These are phyloP conservation scores for Paradendryphiella salina DNA, from an alignment of 2,329 filamentous ascomycete species.

Conservation along the genomic window DNA sequence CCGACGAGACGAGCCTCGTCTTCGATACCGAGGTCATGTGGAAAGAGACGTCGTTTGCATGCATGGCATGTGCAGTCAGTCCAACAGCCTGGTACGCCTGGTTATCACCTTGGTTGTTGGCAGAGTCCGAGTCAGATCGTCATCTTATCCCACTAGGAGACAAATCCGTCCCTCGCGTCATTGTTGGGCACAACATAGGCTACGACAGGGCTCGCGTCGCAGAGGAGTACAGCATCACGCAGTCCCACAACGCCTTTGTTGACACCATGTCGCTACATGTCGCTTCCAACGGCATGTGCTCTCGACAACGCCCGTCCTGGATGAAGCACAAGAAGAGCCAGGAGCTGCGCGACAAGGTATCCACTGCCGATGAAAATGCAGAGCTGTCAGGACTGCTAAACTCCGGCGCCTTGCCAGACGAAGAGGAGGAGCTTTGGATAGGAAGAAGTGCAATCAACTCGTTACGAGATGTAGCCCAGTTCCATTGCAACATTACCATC, in stretches of 20 bases:
- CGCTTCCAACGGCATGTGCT: constrained; percentile 98
- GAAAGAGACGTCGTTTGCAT: constrained; percentile 87
- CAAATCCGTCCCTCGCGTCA: constrained; percentile 68
- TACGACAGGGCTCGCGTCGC: constrained; percentile 86
- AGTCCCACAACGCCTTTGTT: constrained; percentile 83
- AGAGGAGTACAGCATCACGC: constrained; percentile 85
- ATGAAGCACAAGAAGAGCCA: constrained; percentile 93
- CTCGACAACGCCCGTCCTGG: constrained; percentile 92
- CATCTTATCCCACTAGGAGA: constrained; percentile 90
- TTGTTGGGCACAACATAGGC: constrained; percentile 94
- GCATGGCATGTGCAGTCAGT: constrained; percentile 94
- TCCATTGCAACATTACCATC: constrained; percentile 87
- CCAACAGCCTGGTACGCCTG: constrained; percentile 94
- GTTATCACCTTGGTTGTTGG: constrained; percentile 93
- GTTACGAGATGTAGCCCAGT: constrained; percentile 90
- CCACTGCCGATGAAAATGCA: constrained; percentile 68
- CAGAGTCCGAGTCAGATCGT: constrained; percentile 73
- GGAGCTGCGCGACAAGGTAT: constrained; percentile 78
- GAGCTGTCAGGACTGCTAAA: constrained; percentile 74
- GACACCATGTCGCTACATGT: constrained; percentile 99
- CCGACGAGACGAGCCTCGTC: constrained; percentile 78
- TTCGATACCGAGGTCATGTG: constrained; percentile 98
- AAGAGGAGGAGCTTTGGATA: constrained; percentile 96
- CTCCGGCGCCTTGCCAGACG: constrained; percentile 68
- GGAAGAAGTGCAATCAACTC: constrained; percentile 94